Evolutionary conservation across 2,329 filamentous ascomycete genomes (phyloP), one percentile per base, ranked within the genome.

Genomic region (Neopestalotiopsis sp.): DNA sequence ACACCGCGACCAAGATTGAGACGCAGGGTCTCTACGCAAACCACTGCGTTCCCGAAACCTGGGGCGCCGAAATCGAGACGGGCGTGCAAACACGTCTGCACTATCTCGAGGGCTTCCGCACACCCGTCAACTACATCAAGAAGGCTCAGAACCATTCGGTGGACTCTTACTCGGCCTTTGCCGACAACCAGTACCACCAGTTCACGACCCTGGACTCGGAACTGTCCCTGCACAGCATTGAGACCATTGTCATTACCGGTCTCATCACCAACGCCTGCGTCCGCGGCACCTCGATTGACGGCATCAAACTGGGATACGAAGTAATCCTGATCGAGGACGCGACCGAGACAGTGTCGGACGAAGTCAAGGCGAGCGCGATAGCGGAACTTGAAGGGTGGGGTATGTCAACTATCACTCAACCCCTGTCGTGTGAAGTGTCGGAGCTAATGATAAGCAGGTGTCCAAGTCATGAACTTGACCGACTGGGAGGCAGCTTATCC

Each of bases 61-160:
- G 71, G 72, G 72, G 72, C 17, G 71, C 72, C 1, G 67, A 73
- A 40, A 69, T 73, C 24, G 72, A 73, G 66, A 62, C 57, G 1
- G 72, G 72, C 1, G 61, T 73, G 6, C 72, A 68, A 62, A 68
- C 67, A 14, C 69, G 72, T 13, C 61, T 73, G 52, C 72, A 73
- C 30, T 59, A 13, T n/a, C 61, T 73, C 13, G 72, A 73, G 40
- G 72, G 72, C 3, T 73, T 69, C 63, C 61, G 45, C 5, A 66
- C 66, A 14, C 72, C 72, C 12, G 72, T 73, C 24, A 69, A 72
- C 61, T 73, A 73, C 67, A 70, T 73, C 67, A 73, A 73, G 67
- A 73, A 73, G 14, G 72, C 72, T 17, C 72, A 73, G 56, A 71
- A 73, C 62, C 72, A 73, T 56, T 66, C 69, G 5, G 69, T 73